Evolutionary conservation across 2,329 filamentous ascomycete species (phyloP), one percentile per base, ranked within the genome.

Genomic region (Aspergillus sergii): DNA sequence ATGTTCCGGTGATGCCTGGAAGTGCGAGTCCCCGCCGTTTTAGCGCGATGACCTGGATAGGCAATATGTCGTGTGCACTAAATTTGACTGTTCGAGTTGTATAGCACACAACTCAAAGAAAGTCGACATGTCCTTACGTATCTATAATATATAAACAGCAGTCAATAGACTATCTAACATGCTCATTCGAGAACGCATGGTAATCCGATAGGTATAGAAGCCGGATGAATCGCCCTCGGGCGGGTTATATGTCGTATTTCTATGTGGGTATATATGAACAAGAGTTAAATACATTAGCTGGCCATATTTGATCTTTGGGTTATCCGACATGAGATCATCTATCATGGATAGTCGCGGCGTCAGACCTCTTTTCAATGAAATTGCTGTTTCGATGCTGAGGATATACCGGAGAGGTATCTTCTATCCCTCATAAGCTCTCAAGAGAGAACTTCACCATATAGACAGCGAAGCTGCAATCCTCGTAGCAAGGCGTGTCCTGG

Each of bases 1-100:
- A 68, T 69, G 28, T 12, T 32, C 23, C 32, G 43, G n/a, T 32
- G 41, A 26, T 58, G 23, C 32, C 28, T 55, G 32, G 30, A 50
- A n/a, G 26, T 19, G 14, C 16, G 23, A 50, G 46, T 50, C 23
- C 45, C 11, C 26, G 7, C 9, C 28, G 28, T 51, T 26, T 16
- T 51, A 51, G 14, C 28, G 16, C 48, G 34, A 32, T 51, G 14
- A n/a, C 26, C 26, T 30, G 28, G 48, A 34, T 32, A 32, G 28
- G 48, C 4, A 51, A 51, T 51, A n/a, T 51, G 48, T 51, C 48
- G 19, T 23, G 48, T 51, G 36, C 36, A 41, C 23, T 21, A n/a
- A 57, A 43, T 8, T 14, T 4, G 23, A 28, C 14, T 10, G 6
- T 51, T 30, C 19, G n/a, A 30, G 8, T n/a, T 51, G 26, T 32